These are phyloP conservation scores for Steccherinum ochraceum DNA, from an alignment of 768 basidiomycete genomes.

Conservation along the genomic window DNA sequence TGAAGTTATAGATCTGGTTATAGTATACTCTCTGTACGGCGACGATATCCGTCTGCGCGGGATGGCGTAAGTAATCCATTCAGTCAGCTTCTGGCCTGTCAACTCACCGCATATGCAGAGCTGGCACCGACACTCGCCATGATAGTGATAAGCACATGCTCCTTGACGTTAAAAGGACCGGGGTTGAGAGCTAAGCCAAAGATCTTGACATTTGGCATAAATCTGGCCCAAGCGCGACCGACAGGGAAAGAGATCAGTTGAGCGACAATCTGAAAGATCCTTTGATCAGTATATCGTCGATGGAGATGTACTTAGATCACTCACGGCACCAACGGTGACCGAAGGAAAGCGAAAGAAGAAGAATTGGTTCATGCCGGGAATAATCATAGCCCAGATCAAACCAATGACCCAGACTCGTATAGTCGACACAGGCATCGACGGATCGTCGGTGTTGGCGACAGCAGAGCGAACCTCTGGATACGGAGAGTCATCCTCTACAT, in stretches of 20 bases:
- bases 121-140: slow-evolving; percentile 34
- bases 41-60: slow-evolving; percentile 56
- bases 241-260: slow-evolving; percentile 68
- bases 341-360: slow-evolving; percentile 74
- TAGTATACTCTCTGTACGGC: slow-evolving; percentile 73
- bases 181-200: slow-evolving; percentile 65
- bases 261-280: slow-evolving; percentile 46
- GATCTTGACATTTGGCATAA: slow-evolving; percentile 47
- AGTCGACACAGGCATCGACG: slow-evolving; percentile 49
- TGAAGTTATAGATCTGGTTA: slow-evolving; percentile 47
- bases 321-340: slow-evolving; percentile 48
- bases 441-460: slow-evolving; percentile 62
- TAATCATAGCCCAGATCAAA: slow-evolving; percentile 44
- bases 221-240: slow-evolving; percentile 49
- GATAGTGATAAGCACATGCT: slow-evolving; percentile 36
- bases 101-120: slow-evolving; percentile 37
- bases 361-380: slow-evolving; percentile 66
- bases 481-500: slow-evolving; percentile 13
- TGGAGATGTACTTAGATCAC: slow-evolving; percentile 3
- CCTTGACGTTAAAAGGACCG: slow-evolving; percentile 69
- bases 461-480: slow-evolving; percentile 15
- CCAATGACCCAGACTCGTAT: slow-evolving; percentile 39
- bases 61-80: slow-evolving; percentile 1
- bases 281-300: background rate
- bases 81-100: background rate